Percentiles rank a stretch among this genome's conserved stretches.
These are phyloP conservation scores for Mortierella sp. DNA, from an alignment of 371 early-diverging fungal species.

Conservation along the genomic window DNA sequence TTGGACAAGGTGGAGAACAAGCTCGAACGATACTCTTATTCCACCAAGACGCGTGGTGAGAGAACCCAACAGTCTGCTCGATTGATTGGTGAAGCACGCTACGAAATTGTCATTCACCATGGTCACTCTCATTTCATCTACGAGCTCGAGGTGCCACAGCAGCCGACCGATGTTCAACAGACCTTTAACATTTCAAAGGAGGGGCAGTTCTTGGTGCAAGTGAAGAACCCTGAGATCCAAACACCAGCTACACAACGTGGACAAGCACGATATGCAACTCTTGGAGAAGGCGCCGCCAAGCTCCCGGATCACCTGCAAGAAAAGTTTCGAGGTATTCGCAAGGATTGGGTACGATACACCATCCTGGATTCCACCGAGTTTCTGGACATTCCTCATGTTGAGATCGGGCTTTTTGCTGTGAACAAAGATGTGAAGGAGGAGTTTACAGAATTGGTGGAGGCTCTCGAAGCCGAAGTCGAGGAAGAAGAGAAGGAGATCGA, in stretches of 20 bases:
- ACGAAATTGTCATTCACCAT: conserved; percentile 28
- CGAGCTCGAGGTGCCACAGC: conserved; percentile 51
- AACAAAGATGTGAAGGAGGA: conserved; percentile 17
- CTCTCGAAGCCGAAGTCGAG: conserved; percentile 17
- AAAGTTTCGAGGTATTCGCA: conserved; percentile 23
- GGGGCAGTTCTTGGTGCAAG: conserved; percentile 59
- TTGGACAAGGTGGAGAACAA: conserved; percentile 34
- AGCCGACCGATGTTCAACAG: conserved; percentile 58
- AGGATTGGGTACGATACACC: conserved; percentile 26
- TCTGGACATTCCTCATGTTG: conserved; percentile 16
- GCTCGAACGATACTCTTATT: conserved; percentile 53
- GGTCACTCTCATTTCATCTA: conserved; percentile 53
- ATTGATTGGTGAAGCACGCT: conserved; percentile 44
- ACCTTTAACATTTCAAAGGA: conserved; percentile 59
- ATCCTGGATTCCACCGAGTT: conserved; percentile 21
- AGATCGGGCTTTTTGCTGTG: conserved; percentile 20
- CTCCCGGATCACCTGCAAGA: conserved; percentile 28
- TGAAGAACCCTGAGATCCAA: conserved; percentile 56
- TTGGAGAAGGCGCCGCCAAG: conserved; percentile 18
- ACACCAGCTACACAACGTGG: conserved; percentile 21
- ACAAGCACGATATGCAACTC: conserved; percentile 13
- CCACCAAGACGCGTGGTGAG: conserved; percentile 58
- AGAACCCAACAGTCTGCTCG: conserved; percentile 52
- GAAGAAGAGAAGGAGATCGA: conserved; percentile 5
- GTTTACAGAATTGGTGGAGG: conserved; percentile 13